Conservation (phyloP, 495 filamentous ascomycete species). For the Filosporella fistucella region DNA sequence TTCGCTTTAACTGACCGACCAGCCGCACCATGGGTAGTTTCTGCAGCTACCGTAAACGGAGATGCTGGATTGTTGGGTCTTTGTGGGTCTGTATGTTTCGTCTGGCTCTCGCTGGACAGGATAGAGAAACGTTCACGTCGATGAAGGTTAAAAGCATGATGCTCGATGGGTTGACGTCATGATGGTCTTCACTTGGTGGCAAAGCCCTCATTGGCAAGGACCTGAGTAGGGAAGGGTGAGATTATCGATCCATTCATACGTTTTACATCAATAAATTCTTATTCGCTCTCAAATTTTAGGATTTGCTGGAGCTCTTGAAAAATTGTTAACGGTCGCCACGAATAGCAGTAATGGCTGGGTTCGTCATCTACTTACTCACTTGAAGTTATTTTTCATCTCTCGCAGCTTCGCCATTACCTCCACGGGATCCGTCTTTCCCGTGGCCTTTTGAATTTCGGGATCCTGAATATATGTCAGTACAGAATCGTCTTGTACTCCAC, state of each 20-base stretch:
- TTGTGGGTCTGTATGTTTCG: background rate
- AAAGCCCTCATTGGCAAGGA: too few species aligned
- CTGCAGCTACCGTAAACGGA: background rate
- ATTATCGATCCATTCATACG: background rate
- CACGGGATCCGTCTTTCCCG: conserved; percentile 75
- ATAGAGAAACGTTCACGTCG: background rate
- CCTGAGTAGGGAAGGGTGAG: background rate
- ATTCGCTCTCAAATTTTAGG: conserved; percentile 7
- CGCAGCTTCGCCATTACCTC: conserved; percentile 83
- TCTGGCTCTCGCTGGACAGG: background rate
- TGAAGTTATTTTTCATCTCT: conserved; percentile 89
- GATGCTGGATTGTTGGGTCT: background rate
- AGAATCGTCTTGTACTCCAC: background rate
- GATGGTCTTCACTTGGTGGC: background rate
- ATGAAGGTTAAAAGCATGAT: background rate
- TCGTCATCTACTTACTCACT: conserved; percentile 41
- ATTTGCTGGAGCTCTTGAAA: conserved; percentile 1
- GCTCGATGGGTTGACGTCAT: conserved; percentile 7
- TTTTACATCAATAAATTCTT: background rate
- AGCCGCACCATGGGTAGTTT: conserved; percentile 23
- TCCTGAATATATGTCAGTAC: conserved; percentile 51
- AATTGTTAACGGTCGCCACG: background rate
- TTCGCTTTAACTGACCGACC: conserved; percentile 50
- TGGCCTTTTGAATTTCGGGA: conserved; percentile 76
- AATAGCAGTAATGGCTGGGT: background rate